Percentiles rank a stretch among this genome's conserved stretches.
These are phyloP conservation scores for Ceratopteris richardii DNA, from an alignment of 75 land plant genomes.

Conservation along the genomic window DNA sequence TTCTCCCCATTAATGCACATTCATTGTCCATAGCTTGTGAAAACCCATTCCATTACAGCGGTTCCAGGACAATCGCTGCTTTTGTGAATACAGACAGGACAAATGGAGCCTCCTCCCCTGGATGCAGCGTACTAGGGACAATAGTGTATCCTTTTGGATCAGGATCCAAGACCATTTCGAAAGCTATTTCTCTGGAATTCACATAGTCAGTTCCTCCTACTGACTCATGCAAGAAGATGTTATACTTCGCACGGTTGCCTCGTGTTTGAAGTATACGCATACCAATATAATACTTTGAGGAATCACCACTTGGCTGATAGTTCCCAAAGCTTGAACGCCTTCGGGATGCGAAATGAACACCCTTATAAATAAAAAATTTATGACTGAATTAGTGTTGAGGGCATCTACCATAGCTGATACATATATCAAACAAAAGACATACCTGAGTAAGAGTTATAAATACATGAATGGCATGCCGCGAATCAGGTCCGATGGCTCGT, in stretches of 20 bases:
- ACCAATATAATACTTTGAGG: conserved; percentile 86
- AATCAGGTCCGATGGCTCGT: conserved; percentile 80
- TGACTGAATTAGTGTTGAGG: neutral
- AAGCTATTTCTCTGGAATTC: conserved; percentile 96
- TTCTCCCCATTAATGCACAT: too few species aligned
- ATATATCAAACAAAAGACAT: conserved; percentile 8
- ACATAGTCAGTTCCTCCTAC: conserved; percentile 99
- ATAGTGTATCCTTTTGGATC: conserved; percentile 99
- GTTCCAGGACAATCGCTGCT: conserved; percentile 78
- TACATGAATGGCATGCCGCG: conserved; percentile 82
- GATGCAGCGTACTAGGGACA: conserved; percentile 90
- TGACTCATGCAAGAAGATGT: conserved; percentile 91
- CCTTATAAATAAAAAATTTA: conserved; percentile 27
- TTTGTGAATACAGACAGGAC: conserved; percentile 95
- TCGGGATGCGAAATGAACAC: conserved; percentile 71
- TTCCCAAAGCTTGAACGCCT: conserved; percentile 73
- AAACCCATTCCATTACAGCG: conserved; percentile 38
- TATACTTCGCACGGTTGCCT: conserved; percentile 84
- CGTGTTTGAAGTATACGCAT: conserved; percentile 93
- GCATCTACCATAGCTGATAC: neutral
- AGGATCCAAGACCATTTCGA: conserved; percentile 97
- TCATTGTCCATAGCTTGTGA: too few species aligned
- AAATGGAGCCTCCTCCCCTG: conserved; percentile 98
- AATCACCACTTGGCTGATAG: conserved; percentile 84
- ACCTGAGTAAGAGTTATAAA: conserved; percentile 99